phyloP scores from a whole-genome alignment of 225 moss, liverwort and hornwort species.

The Straminergon stramineum region DNA sequence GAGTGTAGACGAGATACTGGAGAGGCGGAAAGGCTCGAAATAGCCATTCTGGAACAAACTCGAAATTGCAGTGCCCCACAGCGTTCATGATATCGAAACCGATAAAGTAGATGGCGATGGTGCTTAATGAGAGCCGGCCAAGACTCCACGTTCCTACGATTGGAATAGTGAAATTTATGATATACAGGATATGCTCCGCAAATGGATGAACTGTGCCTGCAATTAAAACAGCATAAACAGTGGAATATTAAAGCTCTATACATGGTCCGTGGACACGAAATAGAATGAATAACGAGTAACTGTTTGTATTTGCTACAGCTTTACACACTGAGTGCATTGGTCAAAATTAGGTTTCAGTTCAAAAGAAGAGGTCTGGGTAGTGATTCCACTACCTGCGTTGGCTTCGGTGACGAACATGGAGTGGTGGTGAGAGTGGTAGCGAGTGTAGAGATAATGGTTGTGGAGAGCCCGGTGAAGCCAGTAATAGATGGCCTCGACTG shows the following conservation, averaged over 20 bases:
- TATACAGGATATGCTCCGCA: conserved; percentile 61
- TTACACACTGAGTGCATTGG: not conserved
- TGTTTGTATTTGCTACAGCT: not conserved
- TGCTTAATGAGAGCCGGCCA: conserved; percentile 14
- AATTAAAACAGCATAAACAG: not conserved
- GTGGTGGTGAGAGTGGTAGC: conserved; percentile 86
- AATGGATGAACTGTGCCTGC: conserved; percentile 44
- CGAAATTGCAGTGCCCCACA: conserved; percentile 75
- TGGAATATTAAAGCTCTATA: no score
- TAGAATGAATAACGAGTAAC: not conserved
- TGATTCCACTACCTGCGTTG: conserved; percentile 32
- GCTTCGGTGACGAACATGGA: conserved; percentile 63
- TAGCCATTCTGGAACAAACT: conserved; percentile 60
- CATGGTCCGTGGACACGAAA: no score
- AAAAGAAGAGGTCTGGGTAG: not conserved
- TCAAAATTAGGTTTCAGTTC: no score
- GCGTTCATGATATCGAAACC: conserved; percentile 56
- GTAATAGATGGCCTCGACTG: conserved; percentile 60
- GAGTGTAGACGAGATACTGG: conserved; percentile 67
- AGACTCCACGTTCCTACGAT: conserved; percentile 35
- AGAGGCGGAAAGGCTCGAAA: conserved; percentile 55
- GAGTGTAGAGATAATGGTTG: conserved; percentile 51
- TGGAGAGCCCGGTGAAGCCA: conserved; percentile 81
- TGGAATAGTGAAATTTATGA: conserved; percentile 37
- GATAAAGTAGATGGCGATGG: conserved; percentile 36